Evolutionary conservation across 2,329 filamentous ascomycete species (phyloP).

Genomic region (Pyricularia sp.): DNA sequence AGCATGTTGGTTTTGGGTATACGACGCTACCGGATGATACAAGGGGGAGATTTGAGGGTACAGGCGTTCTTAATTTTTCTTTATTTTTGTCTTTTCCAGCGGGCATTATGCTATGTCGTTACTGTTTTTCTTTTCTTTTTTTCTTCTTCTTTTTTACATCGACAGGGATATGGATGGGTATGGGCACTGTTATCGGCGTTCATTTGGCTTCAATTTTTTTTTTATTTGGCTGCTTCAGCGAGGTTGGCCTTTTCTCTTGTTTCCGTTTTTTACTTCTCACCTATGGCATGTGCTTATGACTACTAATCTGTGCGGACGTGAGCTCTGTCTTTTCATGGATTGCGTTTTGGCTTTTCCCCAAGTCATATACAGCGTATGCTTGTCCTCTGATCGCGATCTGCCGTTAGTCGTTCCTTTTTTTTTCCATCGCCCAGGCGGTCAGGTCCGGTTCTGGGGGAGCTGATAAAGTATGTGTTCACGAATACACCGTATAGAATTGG

Average conservation of each 20-base stretch:
- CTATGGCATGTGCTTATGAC: not conserved
- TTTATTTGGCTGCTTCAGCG: not conserved
- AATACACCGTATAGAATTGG: not conserved
- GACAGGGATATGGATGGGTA: not conserved
- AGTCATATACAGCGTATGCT: not conserved
- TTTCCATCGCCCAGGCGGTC: not conserved
- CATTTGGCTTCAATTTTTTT: not conserved
- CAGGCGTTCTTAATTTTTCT: not conserved
- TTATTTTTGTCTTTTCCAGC: not conserved
- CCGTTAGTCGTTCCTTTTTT: not conserved
- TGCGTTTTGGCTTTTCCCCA: not conserved
- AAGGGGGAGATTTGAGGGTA: not conserved
- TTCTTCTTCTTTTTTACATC: not conserved
- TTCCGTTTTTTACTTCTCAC: not conserved
- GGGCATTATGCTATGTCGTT: not conserved
- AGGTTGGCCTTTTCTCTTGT: not conserved
- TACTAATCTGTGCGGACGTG: not conserved
- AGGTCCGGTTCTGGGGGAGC: not conserved
- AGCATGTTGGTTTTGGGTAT: not conserved
- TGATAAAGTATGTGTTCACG: not conserved
- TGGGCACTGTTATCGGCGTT: not conserved
- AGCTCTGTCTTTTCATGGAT: not conserved
- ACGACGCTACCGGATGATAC: not conserved
- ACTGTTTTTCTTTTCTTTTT: not conserved
- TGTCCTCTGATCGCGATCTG: not conserved